A percentile compares a stretch with the other conserved stretches of the same genome.
Evolutionary conservation across 73 alveolate genomes (phyloP).

Genomic region (Stentor roeselii): DNA sequence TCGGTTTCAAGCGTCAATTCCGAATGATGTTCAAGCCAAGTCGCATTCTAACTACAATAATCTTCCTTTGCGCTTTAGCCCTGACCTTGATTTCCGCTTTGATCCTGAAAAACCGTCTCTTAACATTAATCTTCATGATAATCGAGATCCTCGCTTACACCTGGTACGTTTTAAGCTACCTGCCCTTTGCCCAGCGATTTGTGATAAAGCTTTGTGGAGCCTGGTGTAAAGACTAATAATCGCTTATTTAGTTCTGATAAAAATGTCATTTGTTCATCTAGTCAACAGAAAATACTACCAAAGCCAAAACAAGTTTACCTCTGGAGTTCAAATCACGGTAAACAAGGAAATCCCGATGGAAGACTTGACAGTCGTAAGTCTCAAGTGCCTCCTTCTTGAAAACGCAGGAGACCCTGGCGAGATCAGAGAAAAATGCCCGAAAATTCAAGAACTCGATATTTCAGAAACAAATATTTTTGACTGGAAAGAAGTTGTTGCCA

Average conservation of each 20-base stretch:
- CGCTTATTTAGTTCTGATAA: not conserved
- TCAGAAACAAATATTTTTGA: not conserved
- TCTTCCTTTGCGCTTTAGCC: not conserved
- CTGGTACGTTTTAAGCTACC: not conserved
- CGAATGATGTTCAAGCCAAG: not conserved
- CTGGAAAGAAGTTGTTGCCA: not conserved
- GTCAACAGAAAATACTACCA: not conserved
- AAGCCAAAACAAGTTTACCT: not conserved
- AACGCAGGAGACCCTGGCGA: not conserved
- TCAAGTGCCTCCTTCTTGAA: not conserved
- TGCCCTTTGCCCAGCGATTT: slow-evolving; percentile 11
- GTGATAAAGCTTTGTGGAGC: slow-evolving; percentile 14
- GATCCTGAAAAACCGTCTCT: not conserved
- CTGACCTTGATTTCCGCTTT: slow-evolving; percentile 9
- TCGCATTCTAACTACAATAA: not conserved
- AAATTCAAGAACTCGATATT: slow-evolving; percentile 15
- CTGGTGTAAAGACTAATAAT: slow-evolving; percentile 14
- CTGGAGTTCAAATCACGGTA: slow-evolving; percentile 18
- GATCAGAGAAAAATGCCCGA: slow-evolving; percentile 18
- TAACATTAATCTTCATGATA: not conserved
- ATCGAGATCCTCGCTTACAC: not conserved
- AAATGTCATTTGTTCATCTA: slow-evolving; percentile 10
- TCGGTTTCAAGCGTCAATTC: slow-evolving; percentile 17
- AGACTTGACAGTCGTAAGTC: not conserved
- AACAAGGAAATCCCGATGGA: not conserved